Evolutionary conservation across 768 basidiomycete species (phyloP), one percentile per base, ranked within the genome.

Genomic region (Psilocybe cubensis): DNA sequence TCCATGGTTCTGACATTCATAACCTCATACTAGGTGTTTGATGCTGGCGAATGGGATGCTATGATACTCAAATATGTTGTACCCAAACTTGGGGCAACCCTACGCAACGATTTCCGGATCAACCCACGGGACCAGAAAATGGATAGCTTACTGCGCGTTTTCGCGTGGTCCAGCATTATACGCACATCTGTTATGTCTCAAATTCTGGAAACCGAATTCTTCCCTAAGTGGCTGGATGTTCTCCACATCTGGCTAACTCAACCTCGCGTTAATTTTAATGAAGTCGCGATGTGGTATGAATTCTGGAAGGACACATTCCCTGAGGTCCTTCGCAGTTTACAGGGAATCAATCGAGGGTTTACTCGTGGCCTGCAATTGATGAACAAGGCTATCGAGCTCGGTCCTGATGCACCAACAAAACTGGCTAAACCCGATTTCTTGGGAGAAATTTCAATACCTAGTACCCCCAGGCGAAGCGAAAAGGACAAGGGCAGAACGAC

Each of bases 161-260:
- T 98, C 42, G 77, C 78, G 1, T 99, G 97, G 97, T 77, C 80
- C 10, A 70, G 76, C 28, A 78, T 92, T 54, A 78, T 98, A 31
- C 88, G 92, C 7, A 72, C 85, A 0, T 86, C 90, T 3, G 83
- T 96, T 59, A 81, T 97, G 65, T 81, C 87, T 1, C 92, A 95
- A 66, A 76, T 99, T 11, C 75, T 99, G 60, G 92, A 96, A 70
- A 81, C 83, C 4, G 94, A 94, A 66, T 96, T 98, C 78, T 98
- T 98, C 82, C 92, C 94, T 3, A 96, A 97, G 69, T 99, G 96
- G 95, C 79, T 98, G 58, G 90, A 94, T 47, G 87, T 92, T 20
- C 77, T 99, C 21, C 88, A 96, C 67, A 73, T 93, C 43, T 98
- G 97, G 97, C 87, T 99, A 38, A 80, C 89, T n/a, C 91, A 94